A percentile compares a stretch with the other conserved stretches of the same genome.
These are phyloP conservation scores for Aaosphaeria arxii DNA, from an alignment of 2,329 filamentous ascomycete genomes.

Conservation along the genomic window DNA sequence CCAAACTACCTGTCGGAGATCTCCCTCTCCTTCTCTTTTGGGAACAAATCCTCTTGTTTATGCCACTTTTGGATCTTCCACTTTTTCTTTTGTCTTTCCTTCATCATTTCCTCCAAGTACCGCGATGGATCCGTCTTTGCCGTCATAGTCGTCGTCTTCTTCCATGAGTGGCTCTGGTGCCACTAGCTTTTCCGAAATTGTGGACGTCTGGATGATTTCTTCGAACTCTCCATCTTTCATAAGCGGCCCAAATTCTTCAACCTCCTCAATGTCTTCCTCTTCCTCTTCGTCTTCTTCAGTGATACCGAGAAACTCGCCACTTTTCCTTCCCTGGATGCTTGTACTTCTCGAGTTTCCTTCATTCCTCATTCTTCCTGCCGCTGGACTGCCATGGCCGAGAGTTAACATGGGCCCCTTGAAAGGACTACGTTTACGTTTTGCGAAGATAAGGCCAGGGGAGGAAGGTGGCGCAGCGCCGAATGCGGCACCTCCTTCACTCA, in stretches of 20 bases:
- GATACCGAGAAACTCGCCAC: conserved; percentile 69
- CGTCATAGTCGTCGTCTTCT: no score
- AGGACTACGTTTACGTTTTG: conserved; percentile 74
- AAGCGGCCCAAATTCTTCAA: conserved; percentile 59
- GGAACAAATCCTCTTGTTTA: no score
- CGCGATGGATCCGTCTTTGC: no score
- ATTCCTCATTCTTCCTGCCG: conserved; percentile 3
- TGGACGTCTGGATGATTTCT: no score
- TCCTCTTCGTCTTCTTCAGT: conserved; percentile 43
- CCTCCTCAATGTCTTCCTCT: conserved; percentile 54
- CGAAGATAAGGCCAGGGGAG: conserved; percentile 67
- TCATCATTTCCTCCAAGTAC: no score
- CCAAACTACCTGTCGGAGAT: no score
- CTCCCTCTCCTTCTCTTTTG: no score
- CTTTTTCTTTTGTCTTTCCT: no score
- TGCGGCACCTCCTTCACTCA: conserved; percentile 42
- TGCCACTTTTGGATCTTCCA: no score
- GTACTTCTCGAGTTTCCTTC: conserved; percentile 37
- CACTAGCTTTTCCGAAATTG: no score
- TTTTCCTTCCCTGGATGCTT: conserved; percentile 65
- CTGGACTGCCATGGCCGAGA: conserved; percentile 38
- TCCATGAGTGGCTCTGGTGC: no score
- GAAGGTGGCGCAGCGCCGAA: conserved; percentile 57
- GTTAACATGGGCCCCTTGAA: conserved; percentile 74
- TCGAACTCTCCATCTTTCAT: conserved; percentile 21